Evolutionary conservation across 1,139 yeast genomes (phyloP), one percentile per base, ranked within the genome.

Genomic region (Kodamaea anthophila): DNA sequence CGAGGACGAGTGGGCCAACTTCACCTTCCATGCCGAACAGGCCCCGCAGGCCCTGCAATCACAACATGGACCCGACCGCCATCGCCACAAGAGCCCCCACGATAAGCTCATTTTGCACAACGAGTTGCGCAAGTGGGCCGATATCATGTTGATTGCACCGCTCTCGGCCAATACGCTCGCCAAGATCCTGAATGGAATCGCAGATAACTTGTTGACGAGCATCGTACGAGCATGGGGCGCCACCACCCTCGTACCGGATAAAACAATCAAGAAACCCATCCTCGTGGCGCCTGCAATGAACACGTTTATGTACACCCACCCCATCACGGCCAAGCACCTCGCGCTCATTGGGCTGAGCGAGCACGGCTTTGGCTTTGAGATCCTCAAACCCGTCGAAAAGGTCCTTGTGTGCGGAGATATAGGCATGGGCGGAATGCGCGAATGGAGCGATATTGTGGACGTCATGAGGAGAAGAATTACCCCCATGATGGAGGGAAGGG

Each of bases 391-490:
- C 0, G 88, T 91, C 15, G 98, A 91, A 48, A 91, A 91, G 54
- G 94, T 88, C 5, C 66, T 86, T 41, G 86, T 85, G 4, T 86
- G 95, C 62, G 98, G 98, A 29, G 98, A 91, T 55, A 85, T 91
- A 35, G 98, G 98, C 3, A 82, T 74, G 79, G 98, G 98, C 15
- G 98, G 97, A 7, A 91, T 91, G 98, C 70, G 95, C 48, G 97
- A 91, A 57, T 88, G 96, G 96, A 72, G 77, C 38, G 96, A 87
- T 41, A 74, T 88, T 32, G 96, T 87, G 8, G 96, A 86, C 45
- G 74, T 77, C 10, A 55, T 86, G 33, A 77, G 85, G 30, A 69
- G 75, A 36, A 66, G 65, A 40, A 70, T 63, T 41, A 60, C 48
- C 20, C 44, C 58, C 8, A 51, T 68, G 31, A 59, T 58, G 37